Base-by-base conservation (phyloP, 768 basidiomycete species). In the Sporobolomyces pararoseus region DNA sequence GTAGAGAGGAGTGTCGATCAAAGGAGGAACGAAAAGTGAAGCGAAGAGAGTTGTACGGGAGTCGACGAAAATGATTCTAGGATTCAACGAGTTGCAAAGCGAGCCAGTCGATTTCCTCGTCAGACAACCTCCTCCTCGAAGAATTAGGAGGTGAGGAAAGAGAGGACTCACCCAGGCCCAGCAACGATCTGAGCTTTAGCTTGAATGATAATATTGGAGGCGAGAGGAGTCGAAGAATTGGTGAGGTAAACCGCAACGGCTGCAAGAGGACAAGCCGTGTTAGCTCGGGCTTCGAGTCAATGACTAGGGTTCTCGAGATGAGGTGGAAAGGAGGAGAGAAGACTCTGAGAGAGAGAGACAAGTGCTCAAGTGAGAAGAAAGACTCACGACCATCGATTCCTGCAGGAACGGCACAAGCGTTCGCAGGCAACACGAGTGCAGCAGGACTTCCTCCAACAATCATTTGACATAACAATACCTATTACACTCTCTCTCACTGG, bases 401-500 rank as follows among this genome's bases (percentile, higher is more conserved):
- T 0, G 69, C 42, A 44, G 90, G 91, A 17, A 91, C 85, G 66
- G 83, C 78, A 74, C 89, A 91, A 69, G 84, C 73, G 70, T 78
- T 73, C 73, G 88, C 77, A 4, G 89, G 86, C 52, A 89, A 81
- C 37, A 84, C 76, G 76, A 89, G 80, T 7, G 89, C 80, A 76
- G 79, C 78, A 58, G 85, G 78, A 23, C 80, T 60, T 34, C 87
- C 88, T 35, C 88, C 90, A 64, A 85, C 72, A 74, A 91, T 79
- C 85, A 91, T 89, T 80, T 91, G 87, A 79, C 90, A 90, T 80
- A 82, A 85, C 39, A 71, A 46, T 19, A 21, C 14, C 51, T 72
- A 64, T 29, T 54, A 2, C 39, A 14, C 10, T 47, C 46, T 12
- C 10, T 12, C 10, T 47, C 14, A 23, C 23, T 23, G 39, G 39